Conservation (phyloP, 257 asterid species). For the Solanum peruvianum region DNA sequence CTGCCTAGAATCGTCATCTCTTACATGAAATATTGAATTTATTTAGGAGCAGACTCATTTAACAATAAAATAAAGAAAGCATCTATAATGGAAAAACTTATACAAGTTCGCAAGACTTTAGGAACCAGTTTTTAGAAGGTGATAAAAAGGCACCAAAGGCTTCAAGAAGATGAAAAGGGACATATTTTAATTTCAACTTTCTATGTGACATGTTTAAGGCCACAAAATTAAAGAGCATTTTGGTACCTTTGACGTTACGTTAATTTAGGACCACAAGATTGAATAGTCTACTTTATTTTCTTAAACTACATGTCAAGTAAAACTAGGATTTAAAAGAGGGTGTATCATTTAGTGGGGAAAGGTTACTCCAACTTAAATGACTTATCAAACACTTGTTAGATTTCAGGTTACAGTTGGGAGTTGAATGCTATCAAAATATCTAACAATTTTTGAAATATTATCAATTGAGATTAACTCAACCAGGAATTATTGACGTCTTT, state of each 20-base stretch:
- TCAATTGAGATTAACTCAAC: neutral
- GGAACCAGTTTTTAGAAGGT: neutral
- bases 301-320: no score
- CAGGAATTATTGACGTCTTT: neutral
- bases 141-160: neutral
- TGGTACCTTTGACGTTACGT: no score
- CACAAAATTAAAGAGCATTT: no score
- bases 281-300: no score
- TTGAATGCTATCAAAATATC: neutral
- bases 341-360: no score
- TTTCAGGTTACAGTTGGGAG: neutral
- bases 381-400: neutral
- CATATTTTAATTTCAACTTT: no score
- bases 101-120: neutral
- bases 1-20: neutral
- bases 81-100: neutral
- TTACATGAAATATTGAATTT: neutral
- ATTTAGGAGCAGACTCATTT: neutral
- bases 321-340: no score
- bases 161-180: neutral
- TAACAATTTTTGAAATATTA: no score
- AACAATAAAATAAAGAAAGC: no score
- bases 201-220: no score
- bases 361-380: neutral
- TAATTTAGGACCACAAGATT: no score